A percentile compares a stretch with the other conserved stretches of the same genome.
phyloP scores from a whole-genome alignment of 345 rosid genomes.

The Sapria himalayana region DNA sequence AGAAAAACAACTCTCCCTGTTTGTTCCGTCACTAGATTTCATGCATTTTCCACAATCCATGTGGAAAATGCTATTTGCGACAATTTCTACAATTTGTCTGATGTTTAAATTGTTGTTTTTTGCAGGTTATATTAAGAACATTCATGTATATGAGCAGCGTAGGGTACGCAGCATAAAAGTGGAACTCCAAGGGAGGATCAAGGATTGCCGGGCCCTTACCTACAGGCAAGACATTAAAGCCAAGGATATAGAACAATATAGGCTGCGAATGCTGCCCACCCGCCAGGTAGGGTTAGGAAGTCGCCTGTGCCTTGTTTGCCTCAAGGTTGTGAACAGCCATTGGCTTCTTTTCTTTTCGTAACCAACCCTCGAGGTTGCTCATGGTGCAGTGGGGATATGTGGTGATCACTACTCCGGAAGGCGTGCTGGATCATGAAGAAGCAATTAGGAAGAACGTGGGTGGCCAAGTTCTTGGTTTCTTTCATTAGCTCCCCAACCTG shows the following conservation, averaged over 20 bases:
- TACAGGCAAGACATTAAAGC: constrained; percentile 81
- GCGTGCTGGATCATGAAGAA: constrained; percentile 87
- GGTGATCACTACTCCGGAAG: constrained; percentile 76
- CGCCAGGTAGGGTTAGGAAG: constrained; percentile 32
- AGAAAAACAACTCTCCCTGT: no score
- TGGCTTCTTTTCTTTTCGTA: background rate
- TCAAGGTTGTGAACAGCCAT: no score
- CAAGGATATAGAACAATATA: constrained; percentile 42
- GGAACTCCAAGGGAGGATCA: constrained; percentile 73
- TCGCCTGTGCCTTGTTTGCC: background rate
- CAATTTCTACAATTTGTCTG: no score
- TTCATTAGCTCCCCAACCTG: no score
- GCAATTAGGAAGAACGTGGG: constrained; percentile 60
- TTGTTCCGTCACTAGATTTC: no score
- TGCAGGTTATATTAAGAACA: constrained; percentile 53
- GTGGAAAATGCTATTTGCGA: no score
- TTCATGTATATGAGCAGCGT: constrained; percentile 56
- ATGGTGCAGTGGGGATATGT: constrained; percentile 91
- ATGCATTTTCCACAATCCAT: no score
- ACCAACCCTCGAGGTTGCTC: no score
- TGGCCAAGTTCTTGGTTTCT: constrained; percentile 85
- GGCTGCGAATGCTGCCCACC: constrained; percentile 53
- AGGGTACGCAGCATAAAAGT: constrained; percentile 76
- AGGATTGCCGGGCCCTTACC: constrained; percentile 62
- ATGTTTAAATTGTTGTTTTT: constrained; percentile 1